Conservation (phyloP, 2,329 filamentous ascomycete species). For the Aspergillus sp. region DNA sequence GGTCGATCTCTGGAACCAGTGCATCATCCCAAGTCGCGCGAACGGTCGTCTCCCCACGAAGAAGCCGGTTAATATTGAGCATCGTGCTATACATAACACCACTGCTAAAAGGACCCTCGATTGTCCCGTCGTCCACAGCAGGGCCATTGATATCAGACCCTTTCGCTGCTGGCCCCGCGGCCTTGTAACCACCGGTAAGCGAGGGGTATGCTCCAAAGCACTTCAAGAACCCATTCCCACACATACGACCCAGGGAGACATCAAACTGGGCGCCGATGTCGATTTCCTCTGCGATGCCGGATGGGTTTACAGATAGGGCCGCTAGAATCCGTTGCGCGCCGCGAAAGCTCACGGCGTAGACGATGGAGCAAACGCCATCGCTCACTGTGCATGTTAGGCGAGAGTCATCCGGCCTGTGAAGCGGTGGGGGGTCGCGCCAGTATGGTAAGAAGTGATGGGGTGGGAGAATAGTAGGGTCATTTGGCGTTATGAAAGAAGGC, state of each 20-base stretch:
- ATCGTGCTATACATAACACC: constrained; percentile 24
- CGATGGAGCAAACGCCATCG: constrained; percentile 20
- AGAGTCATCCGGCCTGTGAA: constrained; percentile 11
- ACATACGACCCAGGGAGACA: constrained; percentile 23
- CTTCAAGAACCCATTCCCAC: constrained; percentile 19
- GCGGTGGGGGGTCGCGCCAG: constrained; percentile 19
- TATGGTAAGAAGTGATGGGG: constrained; percentile 23
- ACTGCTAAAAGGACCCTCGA: constrained; percentile 7
- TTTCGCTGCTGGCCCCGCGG: constrained; percentile 11
- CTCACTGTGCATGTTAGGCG: constrained; percentile 16
- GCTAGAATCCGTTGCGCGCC: constrained; percentile 22
- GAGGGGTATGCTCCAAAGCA: constrained; percentile 22
- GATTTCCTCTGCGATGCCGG: constrained; percentile 18
- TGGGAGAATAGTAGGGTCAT: constrained; percentile 18
- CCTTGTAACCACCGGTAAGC: constrained; percentile 14
- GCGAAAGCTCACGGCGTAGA: constrained; percentile 23
- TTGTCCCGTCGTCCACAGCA: not conserved
- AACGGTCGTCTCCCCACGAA: constrained; percentile 15
- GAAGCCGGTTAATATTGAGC: constrained; percentile 18
- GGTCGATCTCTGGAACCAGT: not conserved
- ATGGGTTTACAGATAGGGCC: constrained; percentile 21
- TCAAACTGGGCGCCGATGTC: constrained; percentile 25
- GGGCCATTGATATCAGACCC: constrained; percentile 19
- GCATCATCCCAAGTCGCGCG: constrained; percentile 21
- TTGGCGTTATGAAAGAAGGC: constrained; percentile 13